Evolutionary conservation across 805 yeast genomes (phyloP).

Genomic region (Diddensiella santjacobensis): DNA sequence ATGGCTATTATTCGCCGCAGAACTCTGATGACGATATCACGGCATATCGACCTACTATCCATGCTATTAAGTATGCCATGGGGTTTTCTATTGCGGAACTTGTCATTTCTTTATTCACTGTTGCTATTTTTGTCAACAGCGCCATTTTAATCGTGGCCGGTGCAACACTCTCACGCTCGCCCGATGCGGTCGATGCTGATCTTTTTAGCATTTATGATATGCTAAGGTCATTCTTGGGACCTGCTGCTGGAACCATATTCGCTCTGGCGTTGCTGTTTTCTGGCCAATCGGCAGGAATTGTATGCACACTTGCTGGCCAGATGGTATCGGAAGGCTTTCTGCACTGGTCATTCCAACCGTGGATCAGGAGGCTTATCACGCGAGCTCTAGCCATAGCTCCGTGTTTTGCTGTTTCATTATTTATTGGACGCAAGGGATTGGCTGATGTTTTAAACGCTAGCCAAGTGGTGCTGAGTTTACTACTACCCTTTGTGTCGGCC

Average conservation of each 20-base stretch:
- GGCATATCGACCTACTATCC: conserved; percentile 64
- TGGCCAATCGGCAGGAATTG: conserved; percentile 95
- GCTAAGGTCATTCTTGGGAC: conserved; percentile 65
- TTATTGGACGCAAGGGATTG: conserved; percentile 79
- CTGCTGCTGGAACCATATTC: conserved; percentile 83
- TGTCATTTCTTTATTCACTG: conserved; percentile 74
- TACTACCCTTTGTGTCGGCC: conserved; percentile 83
- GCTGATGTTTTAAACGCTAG: conserved; percentile 65
- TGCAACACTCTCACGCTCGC: conserved; percentile 62
- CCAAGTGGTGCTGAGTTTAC: conserved; percentile 76
- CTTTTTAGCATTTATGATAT: conserved; percentile 74
- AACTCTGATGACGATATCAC: conserved; percentile 13
- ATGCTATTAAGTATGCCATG: conserved; percentile 77
- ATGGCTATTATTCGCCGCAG: conserved; percentile 42
- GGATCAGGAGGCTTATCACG: conserved; percentile 72
- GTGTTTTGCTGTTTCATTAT: conserved; percentile 67
- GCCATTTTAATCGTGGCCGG: conserved; percentile 91
- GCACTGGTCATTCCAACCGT: conserved; percentile 76
- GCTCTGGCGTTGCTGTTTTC: conserved; percentile 84
- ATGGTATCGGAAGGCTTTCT: conserved; percentile 90
- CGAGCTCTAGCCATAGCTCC: conserved; percentile 83
- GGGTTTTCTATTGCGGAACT: conserved; percentile 78
- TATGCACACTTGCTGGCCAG: conserved; percentile 90
- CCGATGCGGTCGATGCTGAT: conserved; percentile 73
- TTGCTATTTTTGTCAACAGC: conserved; percentile 89